Percentiles rank a stretch among this genome's conserved stretches.
Conservation (phyloP, 2,329 filamentous ascomycete genomes). For the Aspergillus intermedius region DNA sequence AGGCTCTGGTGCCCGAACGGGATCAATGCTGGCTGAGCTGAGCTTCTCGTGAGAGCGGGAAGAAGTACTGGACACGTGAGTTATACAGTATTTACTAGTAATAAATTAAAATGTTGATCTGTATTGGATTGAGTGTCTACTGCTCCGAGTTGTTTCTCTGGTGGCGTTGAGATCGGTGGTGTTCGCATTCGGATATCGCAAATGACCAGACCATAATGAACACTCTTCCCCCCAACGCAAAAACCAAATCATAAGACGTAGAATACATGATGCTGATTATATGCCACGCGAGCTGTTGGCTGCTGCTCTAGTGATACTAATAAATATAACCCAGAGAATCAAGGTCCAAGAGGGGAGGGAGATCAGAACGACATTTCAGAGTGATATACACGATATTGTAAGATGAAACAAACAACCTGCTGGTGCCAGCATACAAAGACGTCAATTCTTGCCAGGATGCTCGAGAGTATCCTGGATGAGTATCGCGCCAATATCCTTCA, state of each 20-base stretch:
- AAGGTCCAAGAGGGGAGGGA: neutral
- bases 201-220: neutral
- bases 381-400: slow-evolving; percentile 40
- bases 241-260: too few relatives aligned
- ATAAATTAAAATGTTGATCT: neutral
- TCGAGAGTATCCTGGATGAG: slow-evolving; percentile 20
- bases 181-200: neutral
- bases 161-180: neutral
- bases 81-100: too few relatives aligned
- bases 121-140: neutral
- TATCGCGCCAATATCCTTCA: slow-evolving; percentile 23
- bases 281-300: neutral
- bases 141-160: neutral
- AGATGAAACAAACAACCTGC: slow-evolving; percentile 26
- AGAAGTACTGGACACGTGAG: neutral
- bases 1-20: neutral
- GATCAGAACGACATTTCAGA: slow-evolving; percentile 30
- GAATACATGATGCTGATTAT: too few relatives aligned
- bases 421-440: slow-evolving; percentile 34
- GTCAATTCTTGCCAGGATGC: slow-evolving; percentile 18
- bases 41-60: neutral
- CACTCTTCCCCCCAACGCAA: too few relatives aligned
- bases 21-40: neutral
- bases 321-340: neutral
- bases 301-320: neutral